These are phyloP conservation scores for Aspergillus heteromorphus DNA, from an alignment of 495 filamentous ascomycete genomes.

Conservation along the genomic window DNA sequence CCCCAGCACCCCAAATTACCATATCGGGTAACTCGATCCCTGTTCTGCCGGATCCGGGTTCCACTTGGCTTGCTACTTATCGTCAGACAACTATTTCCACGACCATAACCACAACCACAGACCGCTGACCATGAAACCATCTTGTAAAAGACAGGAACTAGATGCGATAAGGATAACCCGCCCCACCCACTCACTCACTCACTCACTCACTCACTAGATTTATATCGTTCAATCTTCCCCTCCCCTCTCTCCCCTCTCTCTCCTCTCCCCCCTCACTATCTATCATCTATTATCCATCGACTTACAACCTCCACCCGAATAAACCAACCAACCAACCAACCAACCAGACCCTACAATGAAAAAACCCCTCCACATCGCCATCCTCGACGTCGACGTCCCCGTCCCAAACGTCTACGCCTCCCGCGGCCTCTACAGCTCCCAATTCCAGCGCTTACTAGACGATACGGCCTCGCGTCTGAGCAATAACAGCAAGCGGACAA, in stretches of 20 bases:
- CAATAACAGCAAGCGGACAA: neutral
- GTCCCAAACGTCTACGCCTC: constrained; percentile 29
- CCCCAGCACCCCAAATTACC: constrained; percentile 10
- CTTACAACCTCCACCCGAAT: neutral
- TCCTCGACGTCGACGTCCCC: constrained; percentile 38
- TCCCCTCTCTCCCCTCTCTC: neutral
- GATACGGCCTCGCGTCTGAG: constrained; percentile 22
- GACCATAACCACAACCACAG: no score
- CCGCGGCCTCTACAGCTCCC: constrained; percentile 36
- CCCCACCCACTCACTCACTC: no score
- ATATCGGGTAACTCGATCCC: constrained; percentile 12
- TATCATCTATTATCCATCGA: neutral
- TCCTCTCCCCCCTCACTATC: neutral
- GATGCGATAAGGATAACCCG: neutral
- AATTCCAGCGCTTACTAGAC: constrained; percentile 33
- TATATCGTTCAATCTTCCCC: neutral
- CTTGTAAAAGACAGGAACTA: no score
- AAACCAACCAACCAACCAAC: neutral
- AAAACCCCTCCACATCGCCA: constrained; percentile 29
- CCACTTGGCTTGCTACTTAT: no score
- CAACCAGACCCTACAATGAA: constrained; percentile 12
- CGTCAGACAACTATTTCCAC: no score
- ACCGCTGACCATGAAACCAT: no score
- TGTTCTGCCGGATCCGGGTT: no score
- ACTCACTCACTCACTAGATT: no score